phyloP scores from a whole-genome alignment of 2,329 filamentous ascomycete species.

The Hypomyces perniciosus region DNA sequence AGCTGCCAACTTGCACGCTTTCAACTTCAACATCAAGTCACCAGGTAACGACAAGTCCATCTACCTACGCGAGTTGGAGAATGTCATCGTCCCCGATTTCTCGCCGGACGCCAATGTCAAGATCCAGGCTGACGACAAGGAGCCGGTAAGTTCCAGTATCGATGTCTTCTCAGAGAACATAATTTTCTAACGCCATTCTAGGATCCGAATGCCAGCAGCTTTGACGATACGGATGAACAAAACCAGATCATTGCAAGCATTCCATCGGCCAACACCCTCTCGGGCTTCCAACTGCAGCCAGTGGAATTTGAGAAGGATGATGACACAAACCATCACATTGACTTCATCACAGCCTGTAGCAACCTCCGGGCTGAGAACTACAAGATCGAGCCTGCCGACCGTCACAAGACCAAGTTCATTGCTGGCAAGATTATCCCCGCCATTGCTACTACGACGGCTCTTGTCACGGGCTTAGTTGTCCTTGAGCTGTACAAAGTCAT shows the following conservation, averaged over 20 bases:
- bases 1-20: conserved; percentile 87
- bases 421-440: conserved; percentile 99
- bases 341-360: conserved; percentile 96
- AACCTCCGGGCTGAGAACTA: conserved; percentile 97
- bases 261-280: conserved; percentile 71
- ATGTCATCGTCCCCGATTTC: conserved; percentile 95
- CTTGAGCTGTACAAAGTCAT: conserved; percentile 95
- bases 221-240: conserved; percentile 72
- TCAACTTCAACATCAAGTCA: conserved; percentile 96
- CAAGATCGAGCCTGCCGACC: conserved; percentile 86
- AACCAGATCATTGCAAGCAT: conserved; percentile 65
- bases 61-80: conserved; percentile 75
- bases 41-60: conserved; percentile 61
- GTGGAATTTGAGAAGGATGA: conserved; percentile 99
- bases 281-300: conserved; percentile 81
- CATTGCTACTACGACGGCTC: conserved; percentile 92
- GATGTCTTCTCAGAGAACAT: neutral
- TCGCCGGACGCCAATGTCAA: conserved; percentile 83
- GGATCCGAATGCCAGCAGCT: conserved; percentile 73
- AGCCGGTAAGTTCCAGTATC: conserved; percentile 57
- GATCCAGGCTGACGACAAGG: conserved; percentile 93
- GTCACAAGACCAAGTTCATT: conserved; percentile 99
- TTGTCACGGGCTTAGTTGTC: conserved; percentile 89
- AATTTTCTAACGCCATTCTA: conserved; percentile 19
- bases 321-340: conserved; percentile 95